A percentile compares a stretch with the other conserved stretches of the same genome.
These are phyloP conservation scores for Xanthoconium purpureum DNA, from an alignment of 768 basidiomycete genomes.

Conservation along the genomic window DNA sequence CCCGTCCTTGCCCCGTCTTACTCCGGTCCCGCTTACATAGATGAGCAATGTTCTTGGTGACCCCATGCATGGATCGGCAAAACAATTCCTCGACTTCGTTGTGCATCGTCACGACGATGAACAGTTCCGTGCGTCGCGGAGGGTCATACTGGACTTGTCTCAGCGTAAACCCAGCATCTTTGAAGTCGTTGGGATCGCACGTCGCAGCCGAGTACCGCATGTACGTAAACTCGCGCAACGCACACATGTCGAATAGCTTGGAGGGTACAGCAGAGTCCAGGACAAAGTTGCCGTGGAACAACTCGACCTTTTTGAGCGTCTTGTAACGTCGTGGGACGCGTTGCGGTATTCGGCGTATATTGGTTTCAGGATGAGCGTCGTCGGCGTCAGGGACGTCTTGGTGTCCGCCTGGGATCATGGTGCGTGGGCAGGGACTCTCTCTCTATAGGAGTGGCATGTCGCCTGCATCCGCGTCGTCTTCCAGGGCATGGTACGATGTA, in stretches of 20 bases:
- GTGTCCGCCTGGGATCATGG: constrained; percentile 47
- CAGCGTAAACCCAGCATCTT: constrained; percentile 75
- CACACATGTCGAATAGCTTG: constrained; percentile 85
- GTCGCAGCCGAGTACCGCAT: constrained; percentile 97
- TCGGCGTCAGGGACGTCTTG: constrained; percentile 26
- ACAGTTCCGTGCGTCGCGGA: constrained; percentile 85
- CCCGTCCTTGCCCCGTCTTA: constrained; percentile 91
- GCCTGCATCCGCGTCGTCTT: constrained; percentile 50
- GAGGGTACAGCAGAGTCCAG: constrained; percentile 86
- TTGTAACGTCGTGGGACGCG: constrained; percentile 87
- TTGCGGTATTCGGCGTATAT: constrained; percentile 83
- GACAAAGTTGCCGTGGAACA: constrained; percentile 93
- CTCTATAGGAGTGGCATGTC: constrained; percentile 65
- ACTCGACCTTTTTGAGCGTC: constrained; percentile 89
- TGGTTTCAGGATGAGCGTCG: constrained; percentile 42
- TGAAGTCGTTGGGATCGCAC: constrained; percentile 93
- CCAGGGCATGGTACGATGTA: constrained; percentile 40
- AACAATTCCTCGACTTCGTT: constrained; percentile 92
- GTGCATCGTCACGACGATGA: constrained; percentile 99
- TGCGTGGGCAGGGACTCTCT: constrained; percentile 32
- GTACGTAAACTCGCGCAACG: constrained; percentile 83
- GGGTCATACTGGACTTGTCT: constrained; percentile 92
- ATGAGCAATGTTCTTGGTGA: constrained; percentile 91
- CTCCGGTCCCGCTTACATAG: constrained; percentile 80
- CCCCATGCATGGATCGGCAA: constrained; percentile 90